These are phyloP conservation scores for Globisporangium rhizosaccharum DNA, from an alignment of 352 stramenopile species.

Conservation along the genomic window DNA sequence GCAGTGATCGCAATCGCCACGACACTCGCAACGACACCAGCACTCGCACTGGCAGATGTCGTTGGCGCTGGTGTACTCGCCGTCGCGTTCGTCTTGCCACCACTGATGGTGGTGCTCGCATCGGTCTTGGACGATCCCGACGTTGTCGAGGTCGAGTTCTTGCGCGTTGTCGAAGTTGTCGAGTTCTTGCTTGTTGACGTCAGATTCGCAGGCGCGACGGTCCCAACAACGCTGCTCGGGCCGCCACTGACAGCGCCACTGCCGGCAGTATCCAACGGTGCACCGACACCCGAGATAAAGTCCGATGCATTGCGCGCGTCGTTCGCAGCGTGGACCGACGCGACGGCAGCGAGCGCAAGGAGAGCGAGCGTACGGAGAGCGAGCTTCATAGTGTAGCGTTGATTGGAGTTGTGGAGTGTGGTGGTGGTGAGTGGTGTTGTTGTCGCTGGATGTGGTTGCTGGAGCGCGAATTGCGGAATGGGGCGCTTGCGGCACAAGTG, in stretches of 20 bases:
- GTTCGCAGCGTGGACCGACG: neutral
- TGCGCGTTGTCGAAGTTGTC: slow-evolving; percentile 6
- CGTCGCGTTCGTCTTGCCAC: slow-evolving; percentile 14
- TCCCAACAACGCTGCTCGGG: slow-evolving; percentile 9
- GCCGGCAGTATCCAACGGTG: slow-evolving; percentile 4
- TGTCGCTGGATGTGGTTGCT: too few relatives aligned
- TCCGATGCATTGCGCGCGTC: slow-evolving; percentile 2
- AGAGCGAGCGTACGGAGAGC: slow-evolving; percentile 1
- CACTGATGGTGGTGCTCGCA: slow-evolving; percentile 3
- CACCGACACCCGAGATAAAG: slow-evolving; percentile 12
- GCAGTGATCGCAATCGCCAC: slow-evolving; percentile 23
- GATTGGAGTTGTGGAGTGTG: neutral
- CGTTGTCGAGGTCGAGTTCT: slow-evolving; percentile 8
- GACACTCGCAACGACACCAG: slow-evolving; percentile 13
- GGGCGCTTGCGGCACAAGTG: too few relatives aligned
- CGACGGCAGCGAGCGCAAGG: slow-evolving; percentile 1
- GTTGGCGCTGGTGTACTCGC: slow-evolving; percentile 9
- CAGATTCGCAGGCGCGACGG: neutral
- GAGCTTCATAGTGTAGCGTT: slow-evolving; percentile 9
- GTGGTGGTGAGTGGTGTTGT: too few relatives aligned
- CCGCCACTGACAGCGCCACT: slow-evolving; percentile 6
- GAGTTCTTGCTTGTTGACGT: slow-evolving; percentile 8
- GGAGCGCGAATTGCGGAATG: too few relatives aligned
- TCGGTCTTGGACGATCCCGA: neutral
- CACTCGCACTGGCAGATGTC: slow-evolving; percentile 1